Percentiles rank a stretch among this genome's conserved stretches.
Conservation (phyloP, 257 asterid genomes). For the Solanum tarijense region DNA sequence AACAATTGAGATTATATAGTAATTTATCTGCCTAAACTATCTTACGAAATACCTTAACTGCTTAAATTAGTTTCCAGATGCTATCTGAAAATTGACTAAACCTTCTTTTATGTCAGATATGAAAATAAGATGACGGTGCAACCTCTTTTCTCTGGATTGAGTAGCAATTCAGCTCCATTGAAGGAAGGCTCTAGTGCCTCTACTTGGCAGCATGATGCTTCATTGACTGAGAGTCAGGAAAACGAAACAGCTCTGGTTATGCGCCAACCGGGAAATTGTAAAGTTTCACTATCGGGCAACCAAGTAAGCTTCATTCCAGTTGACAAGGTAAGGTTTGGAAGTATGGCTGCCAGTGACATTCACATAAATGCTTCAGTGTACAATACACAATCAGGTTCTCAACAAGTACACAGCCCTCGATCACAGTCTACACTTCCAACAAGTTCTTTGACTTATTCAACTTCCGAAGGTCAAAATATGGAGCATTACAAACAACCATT, state of each 20-base stretch:
- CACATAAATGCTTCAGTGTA: slow-evolving; percentile 23
- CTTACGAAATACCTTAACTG: not conserved
- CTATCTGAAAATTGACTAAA: not conserved
- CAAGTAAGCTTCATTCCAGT: slow-evolving; percentile 32
- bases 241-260: slow-evolving; percentile 23
- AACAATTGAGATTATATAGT: not conserved
- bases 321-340: slow-evolving; percentile 33
- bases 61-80: not conserved
- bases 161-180: not conserved
- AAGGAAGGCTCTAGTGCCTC: not conserved
- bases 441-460: slow-evolving; percentile 21
- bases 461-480: slow-evolving; percentile 17
- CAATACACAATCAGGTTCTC: not conserved
- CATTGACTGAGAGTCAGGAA: slow-evolving; percentile 36
- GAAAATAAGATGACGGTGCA: not conserved
- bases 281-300: slow-evolving; percentile 30
- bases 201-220: slow-evolving; percentile 11
- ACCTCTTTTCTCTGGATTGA: slow-evolving; percentile 1
- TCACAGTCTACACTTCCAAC: slow-evolving; percentile 30
- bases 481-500: slow-evolving; percentile 21
- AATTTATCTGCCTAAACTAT: not conserved
- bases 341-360: slow-evolving; percentile 18
- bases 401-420: slow-evolving; percentile 24
- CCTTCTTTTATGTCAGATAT: not conserved
- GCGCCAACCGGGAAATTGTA: slow-evolving; percentile 15